Percentiles rank a stretch among this genome's conserved stretches.
phyloP scores from a whole-genome alignment of 345 rosid genomes.

The Brassica incana region DNA sequence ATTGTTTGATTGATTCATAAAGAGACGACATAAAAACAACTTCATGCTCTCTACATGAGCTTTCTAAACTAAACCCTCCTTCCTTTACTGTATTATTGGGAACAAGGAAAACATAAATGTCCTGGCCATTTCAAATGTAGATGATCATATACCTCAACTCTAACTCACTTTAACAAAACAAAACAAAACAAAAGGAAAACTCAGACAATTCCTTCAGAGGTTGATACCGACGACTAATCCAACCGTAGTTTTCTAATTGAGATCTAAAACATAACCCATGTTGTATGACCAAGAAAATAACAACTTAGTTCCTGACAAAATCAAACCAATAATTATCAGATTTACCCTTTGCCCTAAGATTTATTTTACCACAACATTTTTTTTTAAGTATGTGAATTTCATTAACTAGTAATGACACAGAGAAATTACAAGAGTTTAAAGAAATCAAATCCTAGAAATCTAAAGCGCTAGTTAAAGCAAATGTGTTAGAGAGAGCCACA shows the following conservation, averaged over 20 bases:
- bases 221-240: neutral
- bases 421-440: no score
- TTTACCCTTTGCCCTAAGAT: neutral
- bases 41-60: constrained; percentile 34
- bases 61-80: constrained; percentile 8
- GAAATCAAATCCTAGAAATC: no score
- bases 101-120: constrained; percentile 15
- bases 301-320: neutral
- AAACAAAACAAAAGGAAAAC: neutral
- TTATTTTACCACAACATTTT: no score
- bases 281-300: neutral
- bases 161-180: neutral
- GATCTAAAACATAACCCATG: neutral
- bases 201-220: neutral
- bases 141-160: neutral
- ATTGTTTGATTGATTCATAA: constrained; percentile 8
- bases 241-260: neutral
- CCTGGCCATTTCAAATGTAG: constrained; percentile 6
- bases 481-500: no score
- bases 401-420: no score
- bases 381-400: no score
- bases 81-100: neutral
- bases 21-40: constrained; percentile 33
- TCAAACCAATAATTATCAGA: neutral
- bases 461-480: no score